Conservation (phyloP, 345 rosid genomes). For the Anacardium occidentale region DNA sequence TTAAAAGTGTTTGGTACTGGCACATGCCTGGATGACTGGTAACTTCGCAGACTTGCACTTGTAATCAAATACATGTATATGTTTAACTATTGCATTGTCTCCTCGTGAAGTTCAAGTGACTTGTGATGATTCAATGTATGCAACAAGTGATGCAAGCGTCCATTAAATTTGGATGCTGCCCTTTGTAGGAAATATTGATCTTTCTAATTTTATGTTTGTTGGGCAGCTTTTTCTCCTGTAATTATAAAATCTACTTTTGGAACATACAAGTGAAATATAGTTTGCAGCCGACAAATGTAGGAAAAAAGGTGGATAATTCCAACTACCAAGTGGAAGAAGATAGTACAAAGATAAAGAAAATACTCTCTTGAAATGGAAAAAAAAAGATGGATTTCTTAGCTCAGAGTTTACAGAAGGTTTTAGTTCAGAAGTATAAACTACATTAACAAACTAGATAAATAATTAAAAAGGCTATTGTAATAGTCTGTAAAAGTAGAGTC, state of each 20-base stretch:
- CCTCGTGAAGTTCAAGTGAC: background rate
- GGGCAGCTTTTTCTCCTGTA: background rate
- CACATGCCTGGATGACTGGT: background rate
- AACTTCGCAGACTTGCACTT: background rate
- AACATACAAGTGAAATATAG: background rate
- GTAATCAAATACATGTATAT: background rate
- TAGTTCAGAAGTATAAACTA: background rate
- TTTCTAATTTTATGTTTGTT: background rate
- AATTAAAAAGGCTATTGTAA: background rate
- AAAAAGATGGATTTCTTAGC: background rate
- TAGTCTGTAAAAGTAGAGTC: background rate
- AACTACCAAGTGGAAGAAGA: background rate
- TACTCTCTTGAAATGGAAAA: background rate
- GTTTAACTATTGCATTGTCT: background rate
- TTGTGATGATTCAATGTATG: background rate
- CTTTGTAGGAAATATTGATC: background rate
- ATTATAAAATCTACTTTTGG: background rate
- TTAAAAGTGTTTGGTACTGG: background rate
- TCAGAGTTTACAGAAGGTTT: background rate
- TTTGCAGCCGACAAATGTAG: background rate
- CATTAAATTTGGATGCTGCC: background rate
- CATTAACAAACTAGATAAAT: background rate
- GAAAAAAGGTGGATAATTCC: background rate
- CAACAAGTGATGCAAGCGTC: background rate
- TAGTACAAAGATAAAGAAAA: background rate